Percentiles rank a stretch among this genome's conserved stretches.
These are phyloP conservation scores for Jaltomata sinuosa DNA, from an alignment of 257 asterid species.

Conservation along the genomic window DNA sequence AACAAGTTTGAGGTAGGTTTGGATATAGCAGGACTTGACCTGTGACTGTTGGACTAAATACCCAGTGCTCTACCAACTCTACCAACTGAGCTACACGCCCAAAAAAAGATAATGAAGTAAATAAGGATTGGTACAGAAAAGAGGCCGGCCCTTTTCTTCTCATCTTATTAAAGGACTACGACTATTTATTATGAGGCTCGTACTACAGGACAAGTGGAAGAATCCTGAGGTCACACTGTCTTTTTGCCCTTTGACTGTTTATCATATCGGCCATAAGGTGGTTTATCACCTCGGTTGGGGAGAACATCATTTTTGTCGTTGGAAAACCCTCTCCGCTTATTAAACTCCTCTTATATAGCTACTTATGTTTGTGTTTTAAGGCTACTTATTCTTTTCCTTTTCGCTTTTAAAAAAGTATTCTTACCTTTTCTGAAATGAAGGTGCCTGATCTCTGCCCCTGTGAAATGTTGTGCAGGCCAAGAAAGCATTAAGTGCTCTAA, in stretches of 20 bases:
- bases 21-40: background rate
- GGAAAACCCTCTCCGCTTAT: background rate
- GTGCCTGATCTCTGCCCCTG: background rate
- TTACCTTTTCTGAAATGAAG: background rate
- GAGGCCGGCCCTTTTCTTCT: background rate
- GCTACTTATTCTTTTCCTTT: background rate
- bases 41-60: background rate
- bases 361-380: background rate
- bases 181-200: background rate
- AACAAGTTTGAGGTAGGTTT: background rate
- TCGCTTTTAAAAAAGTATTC: background rate
- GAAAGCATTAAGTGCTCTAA: slow-evolving; percentile 71
- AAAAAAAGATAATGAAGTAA: background rate
- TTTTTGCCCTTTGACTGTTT: too few relatives aligned
- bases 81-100: background rate
- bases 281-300: background rate
- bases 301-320: background rate
- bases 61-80: background rate
- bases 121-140: background rate
- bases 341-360: background rate
- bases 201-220: background rate
- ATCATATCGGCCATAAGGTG: too few relatives aligned
- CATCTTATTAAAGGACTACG: background rate
- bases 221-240: background rate
- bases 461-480: slow-evolving; percentile 38